Percentiles rank a stretch among this genome's conserved stretches.
These are phyloP conservation scores for Colletotrichum sp. DNA, from an alignment of 2,329 filamentous ascomycete genomes.

Conservation along the genomic window DNA sequence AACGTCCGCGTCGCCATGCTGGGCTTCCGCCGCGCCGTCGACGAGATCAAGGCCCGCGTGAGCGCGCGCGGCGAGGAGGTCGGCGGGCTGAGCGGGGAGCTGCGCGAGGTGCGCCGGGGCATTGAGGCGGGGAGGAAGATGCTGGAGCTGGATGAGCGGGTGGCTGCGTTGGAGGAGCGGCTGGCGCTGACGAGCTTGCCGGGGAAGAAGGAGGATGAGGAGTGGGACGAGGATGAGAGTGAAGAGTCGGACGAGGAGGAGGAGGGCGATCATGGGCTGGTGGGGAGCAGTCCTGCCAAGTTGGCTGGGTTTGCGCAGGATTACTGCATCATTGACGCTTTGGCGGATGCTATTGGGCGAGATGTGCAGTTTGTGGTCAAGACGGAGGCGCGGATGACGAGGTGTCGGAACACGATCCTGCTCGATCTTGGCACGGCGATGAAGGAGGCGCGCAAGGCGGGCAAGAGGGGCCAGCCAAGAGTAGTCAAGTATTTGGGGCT, in stretches of 20 bases:
- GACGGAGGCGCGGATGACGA: slow-evolving; percentile 54
- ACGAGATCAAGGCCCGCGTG: slow-evolving; percentile 73
- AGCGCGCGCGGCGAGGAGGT: slow-evolving; percentile 68
- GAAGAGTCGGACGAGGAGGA: slow-evolving; percentile 34
- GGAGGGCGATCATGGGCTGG: slow-evolving; percentile 32
- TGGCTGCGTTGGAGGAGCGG: slow-evolving; percentile 67
- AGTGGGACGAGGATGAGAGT: slow-evolving; percentile 34
- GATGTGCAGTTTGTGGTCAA: slow-evolving; percentile 56
- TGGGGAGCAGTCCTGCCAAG: slow-evolving; percentile 53
- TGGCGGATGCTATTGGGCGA: slow-evolving; percentile 51
- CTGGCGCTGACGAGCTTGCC: slow-evolving; percentile 58
- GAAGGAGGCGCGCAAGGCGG: slow-evolving; percentile 48
- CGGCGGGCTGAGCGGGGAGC: slow-evolving; percentile 66
- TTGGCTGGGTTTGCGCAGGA: slow-evolving; percentile 51
- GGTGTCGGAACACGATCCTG: slow-evolving; percentile 62
- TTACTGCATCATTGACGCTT: slow-evolving; percentile 44
- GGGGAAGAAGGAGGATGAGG: slow-evolving; percentile 42
- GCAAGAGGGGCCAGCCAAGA: slow-evolving; percentile 45
- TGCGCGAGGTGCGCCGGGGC: slow-evolving; percentile 65
- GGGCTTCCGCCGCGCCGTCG: slow-evolving; percentile 83
- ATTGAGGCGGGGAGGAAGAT: slow-evolving; percentile 68
- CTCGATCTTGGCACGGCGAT: slow-evolving; percentile 59
- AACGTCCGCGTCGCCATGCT: slow-evolving; percentile 87
- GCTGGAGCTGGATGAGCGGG: slow-evolving; percentile 69
- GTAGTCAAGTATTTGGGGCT: slow-evolving; percentile 58